phyloP scores from a whole-genome alignment of 202 grass and related monocot species.

The Eragrostis tef region DNA sequence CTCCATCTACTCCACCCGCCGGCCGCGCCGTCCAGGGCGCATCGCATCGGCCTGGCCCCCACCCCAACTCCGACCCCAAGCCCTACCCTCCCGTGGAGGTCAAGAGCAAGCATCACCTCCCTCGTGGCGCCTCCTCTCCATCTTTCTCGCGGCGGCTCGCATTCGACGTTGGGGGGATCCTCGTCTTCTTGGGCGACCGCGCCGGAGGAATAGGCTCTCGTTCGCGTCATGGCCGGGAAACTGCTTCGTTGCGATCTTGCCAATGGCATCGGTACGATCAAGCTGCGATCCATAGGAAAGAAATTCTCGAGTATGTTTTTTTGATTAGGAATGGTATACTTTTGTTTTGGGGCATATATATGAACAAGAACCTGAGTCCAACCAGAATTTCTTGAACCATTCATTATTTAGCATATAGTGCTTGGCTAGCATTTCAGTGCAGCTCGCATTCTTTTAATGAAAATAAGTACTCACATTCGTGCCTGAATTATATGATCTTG shows the following conservation, averaged over 20 bases:
- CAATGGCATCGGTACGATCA: not conserved
- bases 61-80: not conserved
- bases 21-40: slow-evolving; percentile 49
- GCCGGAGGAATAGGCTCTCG: slow-evolving; percentile 58
- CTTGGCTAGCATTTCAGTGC: not conserved
- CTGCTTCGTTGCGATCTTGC: slow-evolving; percentile 43
- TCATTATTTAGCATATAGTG: not conserved
- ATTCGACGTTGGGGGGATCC: slow-evolving; percentile 2
- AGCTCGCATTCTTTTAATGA: not conserved
- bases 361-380: not conserved
- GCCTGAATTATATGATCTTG: not conserved
- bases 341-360: not conserved
- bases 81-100: slow-evolving; percentile 53
- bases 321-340: not conserved
- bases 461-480: not conserved
- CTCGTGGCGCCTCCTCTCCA: slow-evolving; percentile 45
- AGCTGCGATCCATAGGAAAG: not conserved
- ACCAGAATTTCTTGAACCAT: not conserved
- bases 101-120: slow-evolving; percentile 18
- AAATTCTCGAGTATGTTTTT: not conserved
- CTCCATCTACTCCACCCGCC: slow-evolving; percentile 57
- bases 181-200: too few species aligned
- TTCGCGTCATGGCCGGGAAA: slow-evolving; percentile 64
- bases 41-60: slow-evolving; percentile 64
- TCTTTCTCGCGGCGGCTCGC: slow-evolving; percentile 49